Evolutionary conservation across 2,329 filamentous ascomycete genomes (phyloP).

Genomic region (Diplocarpon mali): DNA sequence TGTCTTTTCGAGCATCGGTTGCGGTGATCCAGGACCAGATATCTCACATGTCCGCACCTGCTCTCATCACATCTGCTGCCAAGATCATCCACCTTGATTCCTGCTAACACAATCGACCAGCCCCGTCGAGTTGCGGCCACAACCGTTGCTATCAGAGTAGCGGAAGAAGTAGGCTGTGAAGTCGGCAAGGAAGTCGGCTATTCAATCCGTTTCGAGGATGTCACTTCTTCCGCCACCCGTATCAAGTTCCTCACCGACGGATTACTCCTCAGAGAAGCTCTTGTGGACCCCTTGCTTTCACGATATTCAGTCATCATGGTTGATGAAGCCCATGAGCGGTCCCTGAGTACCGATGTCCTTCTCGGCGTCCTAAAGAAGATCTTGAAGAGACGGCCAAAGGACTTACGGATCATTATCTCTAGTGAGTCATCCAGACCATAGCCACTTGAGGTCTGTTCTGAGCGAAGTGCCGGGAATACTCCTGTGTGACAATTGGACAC

Average conservation of each 20-base stretch:
- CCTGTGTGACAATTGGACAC: no score
- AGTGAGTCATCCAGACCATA: conserved; percentile 34
- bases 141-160: conserved; percentile 77
- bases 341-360: conserved; percentile 82
- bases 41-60: no score
- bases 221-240: conserved; percentile 70
- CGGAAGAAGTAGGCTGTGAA: conserved; percentile 77
- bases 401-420: conserved; percentile 80
- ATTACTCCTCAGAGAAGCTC: conserved; percentile 77
- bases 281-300: conserved; percentile 83
- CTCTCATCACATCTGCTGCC: neutral
- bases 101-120: conserved; percentile 33
- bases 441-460: no score
- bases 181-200: conserved; percentile 88
- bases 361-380: conserved; percentile 90
- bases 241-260: conserved; percentile 97
- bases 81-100: neutral
- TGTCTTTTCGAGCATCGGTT: neutral
- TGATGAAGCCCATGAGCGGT: conserved; percentile 91
- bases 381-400: conserved; percentile 56
- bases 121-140: conserved; percentile 84
- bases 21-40: no score
- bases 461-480: no score
- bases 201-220: conserved; percentile 85
- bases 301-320: conserved; percentile 96